Conservation (phyloP, 2,329 filamentous ascomycete species). For the Cladophialophora immunda region DNA sequence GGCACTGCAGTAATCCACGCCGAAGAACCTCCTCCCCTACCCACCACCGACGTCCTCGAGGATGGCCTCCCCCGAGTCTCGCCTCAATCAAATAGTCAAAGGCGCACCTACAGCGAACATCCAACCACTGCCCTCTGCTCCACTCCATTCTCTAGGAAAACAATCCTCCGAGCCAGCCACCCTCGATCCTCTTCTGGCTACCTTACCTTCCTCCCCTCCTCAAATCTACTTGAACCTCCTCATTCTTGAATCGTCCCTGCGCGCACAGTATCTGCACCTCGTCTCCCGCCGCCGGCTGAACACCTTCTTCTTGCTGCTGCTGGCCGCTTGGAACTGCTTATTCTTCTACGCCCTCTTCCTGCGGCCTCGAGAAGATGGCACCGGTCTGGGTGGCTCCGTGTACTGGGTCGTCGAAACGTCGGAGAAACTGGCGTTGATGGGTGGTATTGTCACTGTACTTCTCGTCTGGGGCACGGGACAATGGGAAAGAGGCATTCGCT, state of each 20-base stretch:
- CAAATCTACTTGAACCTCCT: constrained; percentile 99
- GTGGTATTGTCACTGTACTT: constrained; percentile 84
- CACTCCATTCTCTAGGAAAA: constrained; percentile 44
- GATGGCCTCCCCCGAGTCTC: constrained; percentile 65
- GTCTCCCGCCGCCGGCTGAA: constrained; percentile 89
- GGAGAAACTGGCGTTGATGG: constrained; percentile 91
- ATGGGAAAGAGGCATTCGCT: constrained; percentile 93
- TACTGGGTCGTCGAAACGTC: constrained; percentile 95
- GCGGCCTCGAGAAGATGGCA: constrained; percentile 93
- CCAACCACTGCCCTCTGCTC: constrained; percentile 52
- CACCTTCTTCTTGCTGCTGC: constrained; percentile 85
- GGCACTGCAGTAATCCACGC: constrained; percentile 20
- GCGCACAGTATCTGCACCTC: constrained; percentile 90
- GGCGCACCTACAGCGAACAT: constrained; percentile 76
- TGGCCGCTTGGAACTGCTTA: constrained; percentile 80
- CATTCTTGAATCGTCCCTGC: constrained; percentile 92
- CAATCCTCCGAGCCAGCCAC: constrained; percentile 29
- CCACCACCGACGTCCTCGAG: background rate
- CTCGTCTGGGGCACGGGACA: constrained; percentile 95
- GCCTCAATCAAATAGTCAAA: constrained; percentile 90
- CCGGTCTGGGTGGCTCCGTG: constrained; percentile 81
- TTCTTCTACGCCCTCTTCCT: constrained; percentile 93
- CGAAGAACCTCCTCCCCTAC: background rate
- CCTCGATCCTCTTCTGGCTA: constrained; percentile 72
- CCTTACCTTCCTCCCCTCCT: constrained; percentile 86